These are phyloP conservation scores for Lichtheimia hyalospora DNA, from an alignment of 371 early-diverging fungal species.

Conservation along the genomic window DNA sequence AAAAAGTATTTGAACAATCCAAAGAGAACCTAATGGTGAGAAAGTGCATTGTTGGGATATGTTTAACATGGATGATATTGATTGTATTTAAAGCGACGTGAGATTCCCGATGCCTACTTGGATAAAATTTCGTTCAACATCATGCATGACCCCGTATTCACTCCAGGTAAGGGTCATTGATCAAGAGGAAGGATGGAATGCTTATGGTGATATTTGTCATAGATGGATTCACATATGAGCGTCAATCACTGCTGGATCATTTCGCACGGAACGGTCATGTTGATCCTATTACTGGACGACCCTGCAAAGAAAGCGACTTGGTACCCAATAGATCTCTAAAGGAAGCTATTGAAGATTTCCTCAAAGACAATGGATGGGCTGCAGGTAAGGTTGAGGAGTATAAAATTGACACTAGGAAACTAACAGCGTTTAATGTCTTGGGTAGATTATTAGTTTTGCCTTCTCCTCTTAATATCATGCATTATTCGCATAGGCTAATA, in stretches of 20 bases:
- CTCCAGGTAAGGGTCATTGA: conserved; percentile 33
- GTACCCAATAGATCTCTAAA: conserved; percentile 74
- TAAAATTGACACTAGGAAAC: no score
- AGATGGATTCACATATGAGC: conserved; percentile 70
- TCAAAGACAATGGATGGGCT: conserved; percentile 66
- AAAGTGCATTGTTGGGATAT: not conserved
- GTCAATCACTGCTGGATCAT: conserved; percentile 68
- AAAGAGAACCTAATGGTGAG: conserved; percentile 46
- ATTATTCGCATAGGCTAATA: no score
- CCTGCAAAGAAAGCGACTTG: conserved; percentile 63
- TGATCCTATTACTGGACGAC: conserved; percentile 73
- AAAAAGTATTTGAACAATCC: conserved; percentile 48
- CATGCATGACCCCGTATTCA: conserved; percentile 53
- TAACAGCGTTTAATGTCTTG: no score
- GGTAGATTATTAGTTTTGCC: no score
- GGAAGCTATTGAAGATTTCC: conserved; percentile 65
- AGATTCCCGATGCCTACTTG: conserved; percentile 50
- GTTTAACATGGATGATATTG: no score
- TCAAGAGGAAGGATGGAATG: not conserved
- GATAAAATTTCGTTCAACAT: conserved; percentile 54
- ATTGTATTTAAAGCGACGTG: conserved; percentile 27
- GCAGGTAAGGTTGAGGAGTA: conserved; percentile 29
- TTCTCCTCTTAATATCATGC: no score
- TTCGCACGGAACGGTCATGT: conserved; percentile 71
- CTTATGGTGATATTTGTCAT: not conserved